Evolutionary conservation across 1,284 basidiomycete species (phyloP), one percentile per base, ranked within the genome.

Genomic region (Cryptococcus deneoformans): DNA sequence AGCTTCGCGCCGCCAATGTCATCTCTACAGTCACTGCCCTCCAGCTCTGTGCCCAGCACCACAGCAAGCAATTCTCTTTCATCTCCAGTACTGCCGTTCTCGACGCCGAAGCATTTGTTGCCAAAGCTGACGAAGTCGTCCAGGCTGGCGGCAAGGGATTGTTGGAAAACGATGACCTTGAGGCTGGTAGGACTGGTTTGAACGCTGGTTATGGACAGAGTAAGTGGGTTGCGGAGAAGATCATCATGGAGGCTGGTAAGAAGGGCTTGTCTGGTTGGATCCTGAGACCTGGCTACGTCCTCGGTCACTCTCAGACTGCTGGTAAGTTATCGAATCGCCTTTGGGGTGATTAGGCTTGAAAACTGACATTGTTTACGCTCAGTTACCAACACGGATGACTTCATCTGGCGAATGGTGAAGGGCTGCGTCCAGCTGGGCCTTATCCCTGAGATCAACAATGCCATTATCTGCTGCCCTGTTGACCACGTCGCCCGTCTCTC

Each of bases 341-440:
- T 20, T 20, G 20, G 20, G 50, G 4, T 24, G 49, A 7, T 38
- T 12, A 44, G 42, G 7, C 51, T 29, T 29, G 47, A 53, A 42
- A 8, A 16, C 7, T 43, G 12, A 52, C 55, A 61, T 45, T 48
- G 34, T 40, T 49, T 2, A 1, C 36, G 36, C 63, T 2, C 67
- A 87, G 94, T 97, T 2, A 98, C 94, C 35, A 99, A 99, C 79
- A 99, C 96, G 40, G 96, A 99, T 70, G 96, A 99, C 77, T 99
- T 99, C 79, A 85, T 99, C 56, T 98, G 95, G 94, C 86, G 96
- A 20, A 82, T 99, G 73, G 91, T 98, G 73, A 99, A 99, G 79
- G 96, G 96, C 29, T 97, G 93, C 73, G 84, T 96, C 49, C 96
- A 99, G 77, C 86, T 99, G 6, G 95, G 95, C 2, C 84, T 93